Percentiles rank a stretch among this genome's conserved stretches.
Evolutionary conservation across 2,329 filamentous ascomycete genomes (phyloP).

Genomic region (Microsporum ferrugineum): DNA sequence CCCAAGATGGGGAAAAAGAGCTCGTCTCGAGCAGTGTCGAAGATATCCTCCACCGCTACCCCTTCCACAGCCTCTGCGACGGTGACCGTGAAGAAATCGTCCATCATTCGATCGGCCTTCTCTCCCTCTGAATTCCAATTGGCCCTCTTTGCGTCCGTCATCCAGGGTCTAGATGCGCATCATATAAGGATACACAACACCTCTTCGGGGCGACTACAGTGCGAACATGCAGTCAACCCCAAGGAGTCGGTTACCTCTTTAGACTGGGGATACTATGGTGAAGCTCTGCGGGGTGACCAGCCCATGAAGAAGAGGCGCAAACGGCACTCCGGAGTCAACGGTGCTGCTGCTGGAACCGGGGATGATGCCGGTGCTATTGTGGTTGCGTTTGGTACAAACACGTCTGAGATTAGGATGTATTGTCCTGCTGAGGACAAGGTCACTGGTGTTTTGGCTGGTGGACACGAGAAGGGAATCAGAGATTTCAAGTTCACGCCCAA

Average conservation of each 20-base stretch:
- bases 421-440: slow-evolving; percentile 39
- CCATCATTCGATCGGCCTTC: slow-evolving; percentile 40
- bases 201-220: slow-evolving; percentile 39
- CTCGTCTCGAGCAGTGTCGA: slow-evolving; percentile 32
- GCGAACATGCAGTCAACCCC: slow-evolving; percentile 39
- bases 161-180: slow-evolving; percentile 42
- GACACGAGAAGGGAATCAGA: slow-evolving; percentile 38
- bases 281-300: slow-evolving; percentile 23
- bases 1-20: slow-evolving; percentile 38
- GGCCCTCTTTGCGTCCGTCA: slow-evolving; percentile 43
- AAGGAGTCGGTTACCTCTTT: slow-evolving; percentile 40
- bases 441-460: slow-evolving; percentile 34
- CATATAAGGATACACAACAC: slow-evolving; percentile 44
- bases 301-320: slow-evolving; percentile 43
- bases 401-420: slow-evolving; percentile 40
- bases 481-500: slow-evolving; percentile 41
- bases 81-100: slow-evolving; percentile 33
- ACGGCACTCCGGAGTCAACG: slow-evolving; percentile 34
- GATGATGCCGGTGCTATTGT: slow-evolving; percentile 32
- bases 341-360: slow-evolving; percentile 14
- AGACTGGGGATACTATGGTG: slow-evolving; percentile 40
- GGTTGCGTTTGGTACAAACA: slow-evolving; percentile 40
- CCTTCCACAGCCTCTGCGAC: slow-evolving; percentile 28
- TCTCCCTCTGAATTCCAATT: slow-evolving; percentile 41
- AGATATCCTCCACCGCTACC: slow-evolving; percentile 35